Conservation (phyloP, 2,329 filamentous ascomycete genomes). For the Paraconiothyrium brasiliense region DNA sequence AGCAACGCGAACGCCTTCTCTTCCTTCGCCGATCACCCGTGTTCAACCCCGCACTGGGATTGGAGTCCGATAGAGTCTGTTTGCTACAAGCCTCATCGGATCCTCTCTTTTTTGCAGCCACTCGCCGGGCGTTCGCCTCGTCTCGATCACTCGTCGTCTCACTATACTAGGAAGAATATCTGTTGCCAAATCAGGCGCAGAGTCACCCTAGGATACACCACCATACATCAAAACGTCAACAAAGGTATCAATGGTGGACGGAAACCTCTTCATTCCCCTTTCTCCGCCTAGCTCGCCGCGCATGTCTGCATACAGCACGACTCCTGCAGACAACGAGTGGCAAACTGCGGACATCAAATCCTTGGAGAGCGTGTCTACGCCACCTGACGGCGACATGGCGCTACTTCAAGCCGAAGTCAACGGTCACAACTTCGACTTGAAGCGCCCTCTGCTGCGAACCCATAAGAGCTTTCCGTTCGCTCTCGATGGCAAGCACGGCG, state of each 20-base stretch:
- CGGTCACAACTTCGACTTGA: slow-evolving; percentile 48
- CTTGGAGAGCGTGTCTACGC: slow-evolving; percentile 44
- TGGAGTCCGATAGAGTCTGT: slow-evolving; percentile 38
- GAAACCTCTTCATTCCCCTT: slow-evolving; percentile 57
- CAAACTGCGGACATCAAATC: slow-evolving; percentile 50
- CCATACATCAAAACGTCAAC: slow-evolving; percentile 32
- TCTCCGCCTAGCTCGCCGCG: slow-evolving; percentile 61
- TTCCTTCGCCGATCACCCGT: slow-evolving; percentile 42
- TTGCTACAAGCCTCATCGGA: slow-evolving; percentile 35
- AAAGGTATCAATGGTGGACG: slow-evolving; percentile 55
- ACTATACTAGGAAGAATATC: slow-evolving; percentile 20
- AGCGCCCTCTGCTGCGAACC: slow-evolving; percentile 52
- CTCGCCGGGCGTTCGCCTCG: slow-evolving; percentile 29
- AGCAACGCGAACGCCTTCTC: slow-evolving; percentile 34
- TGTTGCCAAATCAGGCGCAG: slow-evolving; percentile 22
- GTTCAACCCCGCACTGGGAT: slow-evolving; percentile 43
- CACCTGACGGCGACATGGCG: slow-evolving; percentile 51
- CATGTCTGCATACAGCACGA: slow-evolving; percentile 59
- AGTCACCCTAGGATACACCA: slow-evolving; percentile 29
- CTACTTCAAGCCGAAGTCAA: slow-evolving; percentile 49
- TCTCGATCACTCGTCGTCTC: slow-evolving; percentile 20
- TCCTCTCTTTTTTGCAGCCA: slow-evolving; percentile 32
- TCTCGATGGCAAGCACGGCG: slow-evolving; percentile 45
- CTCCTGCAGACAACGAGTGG: slow-evolving; percentile 55
- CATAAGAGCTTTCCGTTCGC: slow-evolving; percentile 57